Percentiles rank a stretch among this genome's conserved stretches.
Conservation (phyloP, 495 filamentous ascomycete genomes). For the Chaetomidium leptoderma region DNA sequence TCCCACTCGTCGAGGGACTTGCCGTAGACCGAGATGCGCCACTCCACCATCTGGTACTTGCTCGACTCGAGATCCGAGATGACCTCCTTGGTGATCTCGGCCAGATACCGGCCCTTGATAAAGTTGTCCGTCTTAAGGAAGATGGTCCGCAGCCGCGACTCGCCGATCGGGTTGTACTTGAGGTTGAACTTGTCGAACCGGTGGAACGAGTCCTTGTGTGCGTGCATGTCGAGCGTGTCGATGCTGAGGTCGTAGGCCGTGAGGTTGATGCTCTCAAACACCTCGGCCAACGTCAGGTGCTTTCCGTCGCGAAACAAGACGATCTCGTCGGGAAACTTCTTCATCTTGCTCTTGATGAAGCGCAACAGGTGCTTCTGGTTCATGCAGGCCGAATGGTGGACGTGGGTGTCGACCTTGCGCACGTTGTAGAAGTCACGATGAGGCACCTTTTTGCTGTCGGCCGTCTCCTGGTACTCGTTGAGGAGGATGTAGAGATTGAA, state of each 20-base stretch:
- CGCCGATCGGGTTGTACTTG: conserved; percentile 96
- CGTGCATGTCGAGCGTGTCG: conserved; percentile 98
- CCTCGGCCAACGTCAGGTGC: conserved; percentile 82
- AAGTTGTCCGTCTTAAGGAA: conserved; percentile 98
- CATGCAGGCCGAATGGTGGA: conserved; percentile 99
- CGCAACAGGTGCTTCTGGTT: conserved; percentile 97
- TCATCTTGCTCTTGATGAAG: conserved; percentile 99
- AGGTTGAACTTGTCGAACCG: conserved; percentile 99
- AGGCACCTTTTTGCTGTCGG: conserved; percentile 94
- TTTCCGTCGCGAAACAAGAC: conserved; percentile 92
- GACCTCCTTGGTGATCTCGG: conserved; percentile 96
- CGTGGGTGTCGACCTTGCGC: conserved; percentile 96
- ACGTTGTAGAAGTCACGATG: conserved; percentile 99
- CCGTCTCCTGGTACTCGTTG: conserved; percentile 96
- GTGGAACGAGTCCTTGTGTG: conserved; percentile 96
- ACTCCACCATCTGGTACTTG: conserved; percentile 99
- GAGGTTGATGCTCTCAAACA: conserved; percentile 94
- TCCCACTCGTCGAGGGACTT: conserved; percentile 93
- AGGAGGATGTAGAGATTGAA: conserved; percentile 89
- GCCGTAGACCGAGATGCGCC: conserved; percentile 96
- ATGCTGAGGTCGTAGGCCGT: conserved; percentile 98
- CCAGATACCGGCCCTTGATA: conserved; percentile 91
- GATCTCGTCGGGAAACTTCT: conserved; percentile 89
- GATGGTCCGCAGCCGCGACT: conserved; percentile 89
- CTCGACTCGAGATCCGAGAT: conserved; percentile 97